Conservation (phyloP, 148 eudicot genomes). For the Amaranthus palmeri region DNA sequence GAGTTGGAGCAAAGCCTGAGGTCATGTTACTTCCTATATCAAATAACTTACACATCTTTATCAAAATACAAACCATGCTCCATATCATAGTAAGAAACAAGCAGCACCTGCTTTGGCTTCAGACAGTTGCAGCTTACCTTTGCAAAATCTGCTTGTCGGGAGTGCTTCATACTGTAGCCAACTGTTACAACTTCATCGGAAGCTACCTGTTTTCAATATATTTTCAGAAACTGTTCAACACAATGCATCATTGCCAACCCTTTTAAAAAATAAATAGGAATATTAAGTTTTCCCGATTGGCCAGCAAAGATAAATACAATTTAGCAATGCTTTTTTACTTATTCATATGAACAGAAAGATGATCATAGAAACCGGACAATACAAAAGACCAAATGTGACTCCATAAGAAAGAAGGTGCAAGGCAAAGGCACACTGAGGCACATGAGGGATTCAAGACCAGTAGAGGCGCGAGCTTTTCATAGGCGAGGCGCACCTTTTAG, state of each 20-base stretch:
- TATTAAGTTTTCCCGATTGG: not conserved
- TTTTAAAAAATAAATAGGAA: not conserved
- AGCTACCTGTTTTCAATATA: conserved; percentile 37
- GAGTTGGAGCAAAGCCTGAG: not conserved
- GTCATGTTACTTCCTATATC: not conserved
- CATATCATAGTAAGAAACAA: not conserved
- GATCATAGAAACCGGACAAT: not conserved
- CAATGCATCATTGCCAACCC: not conserved
- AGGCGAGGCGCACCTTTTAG: too few species aligned
- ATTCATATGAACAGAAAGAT: not conserved
- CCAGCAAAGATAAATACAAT: conserved; percentile 4
- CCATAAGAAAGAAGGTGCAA: too few species aligned
- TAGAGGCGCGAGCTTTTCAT: too few species aligned
- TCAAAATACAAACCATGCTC: not conserved
- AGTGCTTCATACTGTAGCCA: conserved; percentile 88
- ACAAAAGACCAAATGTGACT: not conserved
- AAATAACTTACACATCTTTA: not conserved
- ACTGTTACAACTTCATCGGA: conserved; percentile 40
- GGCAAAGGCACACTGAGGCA: too few species aligned
- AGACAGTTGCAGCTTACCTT: conserved; percentile 46
- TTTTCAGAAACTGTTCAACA: conserved; percentile 1
- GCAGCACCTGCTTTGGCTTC: conserved; percentile 3
- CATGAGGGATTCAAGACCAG: too few species aligned
- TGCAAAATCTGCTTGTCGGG: conserved; percentile 93
- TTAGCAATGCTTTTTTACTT: not conserved